Evolutionary conservation across 495 filamentous ascomycete genomes (phyloP).

Genomic region (Penicillium canariense): DNA sequence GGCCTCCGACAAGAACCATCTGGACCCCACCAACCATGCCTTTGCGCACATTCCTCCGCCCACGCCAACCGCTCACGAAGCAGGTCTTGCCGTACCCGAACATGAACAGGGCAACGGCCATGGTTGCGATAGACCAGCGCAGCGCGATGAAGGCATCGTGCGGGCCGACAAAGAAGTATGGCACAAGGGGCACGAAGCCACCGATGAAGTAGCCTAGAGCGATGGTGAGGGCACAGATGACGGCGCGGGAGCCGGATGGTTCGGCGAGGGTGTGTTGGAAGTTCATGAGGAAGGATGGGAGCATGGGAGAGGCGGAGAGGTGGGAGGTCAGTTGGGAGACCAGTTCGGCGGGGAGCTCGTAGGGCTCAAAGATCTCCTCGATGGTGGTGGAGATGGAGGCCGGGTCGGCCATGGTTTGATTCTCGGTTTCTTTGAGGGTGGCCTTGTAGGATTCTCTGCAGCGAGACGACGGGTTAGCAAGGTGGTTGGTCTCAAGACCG

Average conservation of each 20-base stretch:
- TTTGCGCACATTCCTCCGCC: conserved; percentile 37
- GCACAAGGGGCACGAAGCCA: conserved; percentile 69
- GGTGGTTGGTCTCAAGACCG: neutral
- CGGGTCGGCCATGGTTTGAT: conserved; percentile 39
- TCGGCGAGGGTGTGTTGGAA: conserved; percentile 55
- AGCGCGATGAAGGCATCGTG: conserved; percentile 58
- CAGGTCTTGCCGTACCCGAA: conserved; percentile 74
- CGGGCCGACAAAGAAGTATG: conserved; percentile 68
- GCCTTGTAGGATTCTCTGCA: conserved; percentile 52
- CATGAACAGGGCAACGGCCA: conserved; percentile 64
- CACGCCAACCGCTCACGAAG: conserved; percentile 44
- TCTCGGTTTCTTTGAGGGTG: conserved; percentile 46
- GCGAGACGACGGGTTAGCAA: neutral
- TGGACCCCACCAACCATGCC: conserved; percentile 51
- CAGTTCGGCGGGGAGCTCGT: conserved; percentile 48
- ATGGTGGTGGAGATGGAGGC: conserved; percentile 39
- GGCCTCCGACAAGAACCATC: conserved; percentile 65
- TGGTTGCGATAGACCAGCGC: conserved; percentile 66
- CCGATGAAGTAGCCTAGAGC: conserved; percentile 72
- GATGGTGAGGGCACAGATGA: conserved; percentile 63
- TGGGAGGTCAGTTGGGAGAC: conserved; percentile 45
- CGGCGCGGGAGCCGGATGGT: conserved; percentile 50
- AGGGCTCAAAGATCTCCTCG: conserved; percentile 52
- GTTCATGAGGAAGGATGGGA: conserved; percentile 55
- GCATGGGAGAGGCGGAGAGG: conserved; percentile 47